These are phyloP conservation scores for Ophioceras dolichostomum DNA, from an alignment of 2,329 filamentous ascomycete genomes.

Conservation along the genomic window DNA sequence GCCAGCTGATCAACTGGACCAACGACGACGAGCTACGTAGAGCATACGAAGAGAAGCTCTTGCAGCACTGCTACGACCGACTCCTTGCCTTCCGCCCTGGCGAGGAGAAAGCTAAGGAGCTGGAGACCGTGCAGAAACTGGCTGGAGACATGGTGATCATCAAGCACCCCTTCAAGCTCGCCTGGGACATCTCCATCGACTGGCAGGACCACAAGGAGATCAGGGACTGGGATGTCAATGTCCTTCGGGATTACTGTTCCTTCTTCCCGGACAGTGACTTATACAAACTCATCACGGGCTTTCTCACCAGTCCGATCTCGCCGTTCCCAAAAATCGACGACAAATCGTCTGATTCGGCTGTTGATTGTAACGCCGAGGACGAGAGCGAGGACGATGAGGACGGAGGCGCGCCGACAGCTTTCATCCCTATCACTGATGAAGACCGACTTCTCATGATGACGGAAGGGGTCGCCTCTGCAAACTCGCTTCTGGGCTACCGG, in stretches of 20 bases:
- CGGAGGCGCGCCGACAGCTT: constrained; percentile 34
- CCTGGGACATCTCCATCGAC: constrained; percentile 84
- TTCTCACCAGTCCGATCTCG: constrained; percentile 70
- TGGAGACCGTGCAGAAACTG: constrained; percentile 60
- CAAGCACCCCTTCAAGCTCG: constrained; percentile 76
- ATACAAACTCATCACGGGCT: constrained; percentile 70
- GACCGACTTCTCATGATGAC: constrained; percentile 74
- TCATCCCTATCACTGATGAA: constrained; percentile 54
- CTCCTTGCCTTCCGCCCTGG: constrained; percentile 55
- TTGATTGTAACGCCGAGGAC: constrained; percentile 20
- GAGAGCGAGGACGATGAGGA: constrained; percentile 49
- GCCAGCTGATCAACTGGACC: constrained; percentile 80
- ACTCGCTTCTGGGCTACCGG: constrained; percentile 72
- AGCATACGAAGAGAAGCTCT: constrained; percentile 78
- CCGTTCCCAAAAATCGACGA: constrained; percentile 49
- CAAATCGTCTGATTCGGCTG: constrained; percentile 11
- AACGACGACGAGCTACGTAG: constrained; percentile 75
- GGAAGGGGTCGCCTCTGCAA: constrained; percentile 52
- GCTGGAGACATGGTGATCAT: constrained; percentile 94
- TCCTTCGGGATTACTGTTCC: constrained; percentile 68
- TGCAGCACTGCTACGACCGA: constrained; percentile 69
- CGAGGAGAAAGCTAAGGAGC: constrained; percentile 54
- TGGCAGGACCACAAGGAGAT: constrained; percentile 73
- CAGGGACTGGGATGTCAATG: constrained; percentile 61
- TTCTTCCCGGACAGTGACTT: constrained; percentile 81